Conservation (phyloP, 2,329 filamentous ascomycete species). For the Onygenales sp. region DNA sequence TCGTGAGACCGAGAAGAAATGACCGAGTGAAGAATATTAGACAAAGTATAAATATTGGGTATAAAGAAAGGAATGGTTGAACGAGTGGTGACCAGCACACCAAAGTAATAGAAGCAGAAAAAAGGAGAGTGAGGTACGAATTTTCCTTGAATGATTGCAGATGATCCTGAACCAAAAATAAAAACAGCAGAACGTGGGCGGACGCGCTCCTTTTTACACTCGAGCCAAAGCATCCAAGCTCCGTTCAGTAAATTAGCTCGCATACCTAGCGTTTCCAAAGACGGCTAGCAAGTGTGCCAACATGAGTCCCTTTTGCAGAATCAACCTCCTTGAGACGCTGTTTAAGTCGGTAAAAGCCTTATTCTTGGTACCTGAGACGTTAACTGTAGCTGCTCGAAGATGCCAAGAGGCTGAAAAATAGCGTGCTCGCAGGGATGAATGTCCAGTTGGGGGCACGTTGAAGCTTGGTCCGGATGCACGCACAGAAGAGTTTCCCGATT, state of each 20-base stretch:
- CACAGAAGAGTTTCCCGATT: background rate
- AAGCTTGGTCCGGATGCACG: slow-evolving; percentile 6
- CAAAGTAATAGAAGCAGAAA: slow-evolving; percentile 8
- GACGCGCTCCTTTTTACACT: background rate
- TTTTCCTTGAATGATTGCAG: slow-evolving; percentile 1
- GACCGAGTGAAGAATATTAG: slow-evolving; percentile 9
- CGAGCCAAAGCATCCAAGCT: background rate
- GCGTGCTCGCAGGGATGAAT: background rate
- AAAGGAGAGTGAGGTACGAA: slow-evolving; percentile 8
- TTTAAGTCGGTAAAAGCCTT: background rate
- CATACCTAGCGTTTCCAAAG: background rate
- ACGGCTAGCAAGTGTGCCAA: background rate
- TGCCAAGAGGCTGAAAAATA: slow-evolving; percentile 4
- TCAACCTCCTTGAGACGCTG: slow-evolving; percentile 6
- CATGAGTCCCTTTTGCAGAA: background rate
- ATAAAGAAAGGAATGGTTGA: slow-evolving; percentile 5
- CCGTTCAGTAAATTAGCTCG: background rate
- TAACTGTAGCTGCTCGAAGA: slow-evolving; percentile 8
- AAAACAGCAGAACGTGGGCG: background rate
- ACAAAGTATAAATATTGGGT: background rate
- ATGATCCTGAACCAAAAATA: slow-evolving; percentile 1
- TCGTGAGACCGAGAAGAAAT: slow-evolving; percentile 3
- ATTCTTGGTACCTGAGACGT: slow-evolving; percentile 9
- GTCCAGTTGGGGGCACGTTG: background rate
- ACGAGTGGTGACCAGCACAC: slow-evolving; percentile 11